phyloP scores from a whole-genome alignment of 2,329 filamentous ascomycete genomes.

The Dactylellina cionopaga region DNA sequence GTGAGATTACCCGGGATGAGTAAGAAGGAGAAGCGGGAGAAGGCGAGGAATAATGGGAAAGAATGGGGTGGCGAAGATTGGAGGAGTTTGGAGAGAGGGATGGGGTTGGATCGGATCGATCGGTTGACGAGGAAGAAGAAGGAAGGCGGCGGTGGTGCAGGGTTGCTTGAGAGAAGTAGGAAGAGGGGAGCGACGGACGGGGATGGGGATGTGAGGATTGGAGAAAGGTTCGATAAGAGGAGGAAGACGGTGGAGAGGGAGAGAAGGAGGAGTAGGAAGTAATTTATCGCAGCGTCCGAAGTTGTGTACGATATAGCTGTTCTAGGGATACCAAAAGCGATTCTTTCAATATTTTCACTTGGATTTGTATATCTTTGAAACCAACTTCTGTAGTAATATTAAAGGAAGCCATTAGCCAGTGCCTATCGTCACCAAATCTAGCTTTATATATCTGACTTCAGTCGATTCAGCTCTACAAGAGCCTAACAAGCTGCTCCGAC shows the following conservation, averaged over 20 bases:
- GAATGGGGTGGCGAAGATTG: constrained; percentile 81
- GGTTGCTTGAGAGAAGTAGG: constrained; percentile 80
- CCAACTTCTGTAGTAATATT: too few species aligned
- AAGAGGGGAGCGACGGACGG: constrained; percentile 82
- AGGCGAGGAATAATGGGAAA: constrained; percentile 66
- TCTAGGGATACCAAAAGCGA: not conserved
- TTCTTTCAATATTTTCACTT: not conserved
- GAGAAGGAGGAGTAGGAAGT: constrained; percentile 59
- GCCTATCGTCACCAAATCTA: not conserved
- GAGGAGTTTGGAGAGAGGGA: constrained; percentile 74
- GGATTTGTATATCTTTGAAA: not conserved
- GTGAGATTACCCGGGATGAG: constrained; percentile 83
- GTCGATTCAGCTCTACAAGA: too few species aligned
- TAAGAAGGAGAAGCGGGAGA: constrained; percentile 81
- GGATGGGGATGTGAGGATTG: constrained; percentile 73
- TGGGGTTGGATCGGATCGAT: constrained; percentile 87
- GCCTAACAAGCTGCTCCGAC: too few species aligned
- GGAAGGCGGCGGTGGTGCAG: constrained; percentile 67
- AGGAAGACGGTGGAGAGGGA: constrained; percentile 66
- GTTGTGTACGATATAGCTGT: not conserved
- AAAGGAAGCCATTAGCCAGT: not conserved
- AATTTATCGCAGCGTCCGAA: not conserved
- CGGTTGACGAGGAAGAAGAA: constrained; percentile 76
- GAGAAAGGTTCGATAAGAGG: constrained; percentile 78
- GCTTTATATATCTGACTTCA: not conserved